Conservation (phyloP, 371 early-diverging fungal genomes). For the Mucor velutinosus region DNA sequence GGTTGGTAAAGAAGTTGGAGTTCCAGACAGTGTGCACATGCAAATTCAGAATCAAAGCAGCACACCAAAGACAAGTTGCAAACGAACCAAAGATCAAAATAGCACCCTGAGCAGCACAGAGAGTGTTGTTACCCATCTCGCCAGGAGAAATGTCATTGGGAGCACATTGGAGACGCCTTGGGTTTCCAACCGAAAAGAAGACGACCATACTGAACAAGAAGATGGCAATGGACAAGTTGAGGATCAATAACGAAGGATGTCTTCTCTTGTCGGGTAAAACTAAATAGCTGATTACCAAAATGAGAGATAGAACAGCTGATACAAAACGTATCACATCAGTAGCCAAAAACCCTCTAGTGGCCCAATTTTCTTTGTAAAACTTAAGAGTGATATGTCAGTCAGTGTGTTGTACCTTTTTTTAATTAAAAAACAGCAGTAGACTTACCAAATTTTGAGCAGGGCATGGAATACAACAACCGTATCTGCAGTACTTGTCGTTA, state of each 20-base stretch:
- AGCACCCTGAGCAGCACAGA: conserved; percentile 68
- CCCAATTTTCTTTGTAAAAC: conserved; percentile 53
- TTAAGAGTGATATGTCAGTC: conserved; percentile 8
- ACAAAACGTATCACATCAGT: conserved; percentile 56
- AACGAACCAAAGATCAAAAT: conserved; percentile 62
- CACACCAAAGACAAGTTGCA: conserved; percentile 62
- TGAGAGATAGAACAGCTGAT: conserved; percentile 52
- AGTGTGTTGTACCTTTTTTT: neutral
- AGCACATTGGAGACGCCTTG: conserved; percentile 59
- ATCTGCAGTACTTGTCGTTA: conserved; percentile 13
- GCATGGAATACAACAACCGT: conserved; percentile 33
- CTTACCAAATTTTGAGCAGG: conserved; percentile 30
- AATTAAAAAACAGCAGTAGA: neutral
- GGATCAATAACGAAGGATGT: conserved; percentile 71
- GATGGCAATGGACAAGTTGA: conserved; percentile 59
- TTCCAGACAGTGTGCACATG: conserved; percentile 74
- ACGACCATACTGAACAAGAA: conserved; percentile 60
- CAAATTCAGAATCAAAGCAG: conserved; percentile 63
- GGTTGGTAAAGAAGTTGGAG: conserved; percentile 59
- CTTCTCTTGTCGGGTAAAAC: conserved; percentile 65
- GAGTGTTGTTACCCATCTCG: conserved; percentile 58
- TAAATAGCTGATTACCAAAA: conserved; percentile 60
- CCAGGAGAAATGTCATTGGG: conserved; percentile 42
- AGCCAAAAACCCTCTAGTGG: conserved; percentile 51
- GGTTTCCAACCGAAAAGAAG: conserved; percentile 59